These are phyloP conservation scores for Hyaloperonospora brassicae DNA, from an alignment of 352 stramenopile genomes.

Conservation along the genomic window DNA sequence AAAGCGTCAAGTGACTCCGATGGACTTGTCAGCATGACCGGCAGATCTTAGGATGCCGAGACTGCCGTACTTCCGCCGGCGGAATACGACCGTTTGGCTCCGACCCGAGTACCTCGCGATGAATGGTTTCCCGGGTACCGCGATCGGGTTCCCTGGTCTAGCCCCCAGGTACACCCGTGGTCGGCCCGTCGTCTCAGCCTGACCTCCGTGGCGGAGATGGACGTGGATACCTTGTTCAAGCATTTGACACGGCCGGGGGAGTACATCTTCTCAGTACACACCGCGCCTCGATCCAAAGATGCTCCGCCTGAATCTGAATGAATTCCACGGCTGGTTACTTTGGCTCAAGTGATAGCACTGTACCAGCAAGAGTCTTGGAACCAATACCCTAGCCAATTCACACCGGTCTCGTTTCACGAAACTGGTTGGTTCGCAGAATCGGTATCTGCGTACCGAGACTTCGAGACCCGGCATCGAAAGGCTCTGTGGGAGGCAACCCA, in stretches of 20 bases:
- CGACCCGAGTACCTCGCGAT: no score
- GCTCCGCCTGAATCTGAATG: background rate
- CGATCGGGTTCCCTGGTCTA: no score
- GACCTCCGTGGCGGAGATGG: background rate
- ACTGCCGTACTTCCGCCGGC: no score
- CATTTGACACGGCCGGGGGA: background rate
- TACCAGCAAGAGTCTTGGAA: background rate
- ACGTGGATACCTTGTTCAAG: background rate
- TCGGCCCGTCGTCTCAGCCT: no score
- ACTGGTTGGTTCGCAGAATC: background rate
- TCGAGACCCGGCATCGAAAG: background rate
- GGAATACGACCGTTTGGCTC: no score
- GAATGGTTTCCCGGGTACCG: no score
- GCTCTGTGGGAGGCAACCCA: slow-evolving; percentile 2
- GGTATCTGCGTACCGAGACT: background rate
- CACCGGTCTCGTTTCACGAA: background rate
- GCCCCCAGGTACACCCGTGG: no score
- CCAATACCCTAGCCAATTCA: background rate
- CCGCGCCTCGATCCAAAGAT: background rate
- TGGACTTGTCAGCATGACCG: no score
- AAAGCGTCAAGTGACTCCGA: no score
- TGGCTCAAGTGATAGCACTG: background rate
- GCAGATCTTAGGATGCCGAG: no score
- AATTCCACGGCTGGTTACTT: background rate
- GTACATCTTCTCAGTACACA: background rate